Conservation (phyloP, 768 basidiomycete genomes). For the Termitomyces sp. region DNA sequence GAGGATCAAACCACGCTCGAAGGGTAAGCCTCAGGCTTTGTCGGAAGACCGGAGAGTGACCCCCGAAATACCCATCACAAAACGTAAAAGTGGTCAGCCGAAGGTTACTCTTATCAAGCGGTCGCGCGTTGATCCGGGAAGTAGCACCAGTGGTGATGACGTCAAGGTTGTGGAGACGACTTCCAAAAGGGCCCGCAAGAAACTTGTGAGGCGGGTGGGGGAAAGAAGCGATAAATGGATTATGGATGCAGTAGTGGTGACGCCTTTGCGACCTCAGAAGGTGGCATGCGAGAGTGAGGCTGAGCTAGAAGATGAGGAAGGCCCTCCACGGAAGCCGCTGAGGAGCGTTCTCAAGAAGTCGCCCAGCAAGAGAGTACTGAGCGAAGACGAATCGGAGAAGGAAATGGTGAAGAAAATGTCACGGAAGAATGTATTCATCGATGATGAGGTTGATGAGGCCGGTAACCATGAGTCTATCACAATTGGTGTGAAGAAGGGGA, state of each 20-base stretch:
- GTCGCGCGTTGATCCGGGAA: background rate
- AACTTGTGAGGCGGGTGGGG: conserved; percentile 11
- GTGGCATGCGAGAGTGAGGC: background rate
- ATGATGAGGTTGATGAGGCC: conserved; percentile 2
- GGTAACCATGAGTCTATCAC: conserved; percentile 11
- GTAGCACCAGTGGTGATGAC: conserved; percentile 10
- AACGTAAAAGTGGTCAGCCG: conserved; percentile 8
- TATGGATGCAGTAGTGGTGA: conserved; percentile 8
- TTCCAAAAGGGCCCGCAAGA: conserved; percentile 8
- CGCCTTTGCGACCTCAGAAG: conserved; percentile 6
- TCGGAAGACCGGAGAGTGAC: background rate
- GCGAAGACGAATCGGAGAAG: conserved; percentile 6
- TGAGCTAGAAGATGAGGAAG: conserved; percentile 4
- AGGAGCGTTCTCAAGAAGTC: conserved; percentile 10
- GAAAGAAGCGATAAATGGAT: conserved; percentile 11
- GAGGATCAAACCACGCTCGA: conserved; percentile 13
- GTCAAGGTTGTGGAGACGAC: conserved; percentile 10
- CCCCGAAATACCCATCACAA: conserved; percentile 3
- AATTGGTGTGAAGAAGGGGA: background rate
- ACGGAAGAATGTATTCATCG: background rate
- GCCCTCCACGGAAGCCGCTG: background rate
- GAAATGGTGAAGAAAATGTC: background rate
- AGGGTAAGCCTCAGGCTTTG: conserved; percentile 8
- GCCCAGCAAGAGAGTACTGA: conserved; percentile 7
- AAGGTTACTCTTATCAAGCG: conserved; percentile 4